Base-by-base conservation (phyloP, 495 filamentous ascomycete species). In the Tuber melanosporum region DNA sequence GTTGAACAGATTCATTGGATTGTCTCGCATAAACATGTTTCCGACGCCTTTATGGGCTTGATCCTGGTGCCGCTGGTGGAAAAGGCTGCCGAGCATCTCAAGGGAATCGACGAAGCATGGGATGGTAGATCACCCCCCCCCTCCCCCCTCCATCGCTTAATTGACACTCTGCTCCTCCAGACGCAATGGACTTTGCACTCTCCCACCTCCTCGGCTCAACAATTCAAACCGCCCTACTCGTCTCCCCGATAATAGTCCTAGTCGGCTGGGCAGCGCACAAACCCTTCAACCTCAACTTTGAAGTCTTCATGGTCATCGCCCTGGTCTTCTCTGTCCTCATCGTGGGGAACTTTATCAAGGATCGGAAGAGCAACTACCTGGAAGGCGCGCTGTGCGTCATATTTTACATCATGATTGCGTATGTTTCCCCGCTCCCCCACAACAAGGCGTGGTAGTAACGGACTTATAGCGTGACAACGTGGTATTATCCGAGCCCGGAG, bases 1-100 rank as follows among this genome's bases (percentile, higher is more conserved):
- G 94, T 98, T 66, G 85, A 90, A 73, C 87, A 97, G 78, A 97
- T 98, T 78, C 87, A 91, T 71, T 87, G 84, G 79, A 90, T 98
- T 15, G 93, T 97, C 22, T 77, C 83, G 70, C 85, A 90, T 57
- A 86, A 86, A 26, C 83, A 87, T 70, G 87, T 98, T 26, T 91
- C 89, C 1, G 94, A 98, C 81, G 89, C 90, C 32, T 94, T 94
- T 83, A 89, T 94, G 84, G 93, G 93, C 72, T 85, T 94, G 77
- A 93, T 93, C 73, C 86, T 93, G 4, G 86, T 94, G 0, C 95
- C 94, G 3, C 86, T 98, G 1, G 94, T 97, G 12, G 94, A 97
- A 82, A 98, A 98, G 83, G 91, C 91, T 0, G 93, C 93, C 15
- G 94, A 97, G 86, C 94, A 97, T 83, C 85, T 97, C 52, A 97